These are phyloP conservation scores for Sarocladiaceae sp. DNA, from an alignment of 2,329 filamentous ascomycete genomes.

Conservation along the genomic window DNA sequence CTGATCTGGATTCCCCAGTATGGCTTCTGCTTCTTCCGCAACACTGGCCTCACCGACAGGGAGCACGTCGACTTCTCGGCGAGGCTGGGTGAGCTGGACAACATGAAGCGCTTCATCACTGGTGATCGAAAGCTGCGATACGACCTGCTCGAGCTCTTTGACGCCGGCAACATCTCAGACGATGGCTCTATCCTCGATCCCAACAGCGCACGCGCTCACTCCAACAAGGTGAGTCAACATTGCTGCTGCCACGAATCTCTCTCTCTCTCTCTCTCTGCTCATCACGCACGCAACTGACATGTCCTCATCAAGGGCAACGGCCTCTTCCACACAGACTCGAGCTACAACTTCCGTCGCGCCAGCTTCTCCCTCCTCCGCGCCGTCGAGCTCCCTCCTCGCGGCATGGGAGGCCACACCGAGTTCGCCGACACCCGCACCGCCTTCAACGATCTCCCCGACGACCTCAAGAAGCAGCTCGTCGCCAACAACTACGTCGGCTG, in stretches of 20 bases:
- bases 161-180: slow-evolving; percentile 48
- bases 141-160: slow-evolving; percentile 45
- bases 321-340: slow-evolving; percentile 49
- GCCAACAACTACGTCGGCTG: slow-evolving; percentile 37
- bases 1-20: no score
- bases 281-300: no score
- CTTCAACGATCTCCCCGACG: slow-evolving; percentile 36
- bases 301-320: slow-evolving; percentile 31
- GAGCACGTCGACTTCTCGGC: slow-evolving; percentile 43
- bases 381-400: slow-evolving; percentile 39
- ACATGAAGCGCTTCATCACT: slow-evolving; percentile 42
- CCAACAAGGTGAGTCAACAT: slow-evolving; percentile 26
- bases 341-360: slow-evolving; percentile 48
- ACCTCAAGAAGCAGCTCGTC: slow-evolving; percentile 27
- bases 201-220: slow-evolving; percentile 31
- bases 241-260: no score
- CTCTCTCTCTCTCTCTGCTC: no score
- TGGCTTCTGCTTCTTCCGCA: slow-evolving; percentile 45
- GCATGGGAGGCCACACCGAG: slow-evolving; percentile 43
- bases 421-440: slow-evolving; percentile 48
- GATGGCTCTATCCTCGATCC: slow-evolving; percentile 33
- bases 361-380: slow-evolving; percentile 46
- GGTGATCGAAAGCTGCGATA: slow-evolving; percentile 41
- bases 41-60: slow-evolving; percentile 42
- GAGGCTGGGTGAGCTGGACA: slow-evolving; percentile 49